Conservation (phyloP, 2,329 filamentous ascomycete species). For the Annulohypoxylon truncatum region DNA sequence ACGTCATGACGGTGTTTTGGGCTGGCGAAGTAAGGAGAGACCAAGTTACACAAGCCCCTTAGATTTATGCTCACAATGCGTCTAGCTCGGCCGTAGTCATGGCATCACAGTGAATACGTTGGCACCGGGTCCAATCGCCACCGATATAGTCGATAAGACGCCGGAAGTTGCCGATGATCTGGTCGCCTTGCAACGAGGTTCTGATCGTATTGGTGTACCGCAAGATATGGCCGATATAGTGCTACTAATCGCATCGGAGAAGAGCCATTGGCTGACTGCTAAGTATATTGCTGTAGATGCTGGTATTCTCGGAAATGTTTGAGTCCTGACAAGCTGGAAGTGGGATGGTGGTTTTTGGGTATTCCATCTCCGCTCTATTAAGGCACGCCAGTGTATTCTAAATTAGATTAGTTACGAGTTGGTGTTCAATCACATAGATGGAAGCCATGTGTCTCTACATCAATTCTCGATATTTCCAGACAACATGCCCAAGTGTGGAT, state of each 20-base stretch:
- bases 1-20: slow-evolving; percentile 51
- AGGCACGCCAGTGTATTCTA: not conserved
- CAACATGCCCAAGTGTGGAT: not conserved
- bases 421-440: not conserved
- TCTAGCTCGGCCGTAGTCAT: slow-evolving; percentile 44
- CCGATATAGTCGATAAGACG: slow-evolving; percentile 39
- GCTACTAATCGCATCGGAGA: slow-evolving; percentile 49
- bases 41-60: not conserved
- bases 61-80: not conserved
- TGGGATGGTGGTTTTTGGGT: not conserved
- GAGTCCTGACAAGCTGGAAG: not conserved
- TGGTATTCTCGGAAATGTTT: slow-evolving; percentile 43
- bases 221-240: slow-evolving; percentile 51
- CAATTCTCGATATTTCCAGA: not conserved
- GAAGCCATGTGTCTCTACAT: not conserved
- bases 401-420: not conserved
- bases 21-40: slow-evolving; percentile 49
- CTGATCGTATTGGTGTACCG: slow-evolving; percentile 41
- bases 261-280: slow-evolving; percentile 52
- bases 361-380: not conserved
- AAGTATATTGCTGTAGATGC: slow-evolving; percentile 50
- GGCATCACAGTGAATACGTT: slow-evolving; percentile 52
- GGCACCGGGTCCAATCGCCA: slow-evolving; percentile 48
- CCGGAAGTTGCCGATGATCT: slow-evolving; percentile 1
- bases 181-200: slow-evolving; percentile 38